A percentile compares a stretch with the other conserved stretches of the same genome.
Conservation (phyloP, 2,329 filamentous ascomycete genomes). For the Claviceps capensis region DNA sequence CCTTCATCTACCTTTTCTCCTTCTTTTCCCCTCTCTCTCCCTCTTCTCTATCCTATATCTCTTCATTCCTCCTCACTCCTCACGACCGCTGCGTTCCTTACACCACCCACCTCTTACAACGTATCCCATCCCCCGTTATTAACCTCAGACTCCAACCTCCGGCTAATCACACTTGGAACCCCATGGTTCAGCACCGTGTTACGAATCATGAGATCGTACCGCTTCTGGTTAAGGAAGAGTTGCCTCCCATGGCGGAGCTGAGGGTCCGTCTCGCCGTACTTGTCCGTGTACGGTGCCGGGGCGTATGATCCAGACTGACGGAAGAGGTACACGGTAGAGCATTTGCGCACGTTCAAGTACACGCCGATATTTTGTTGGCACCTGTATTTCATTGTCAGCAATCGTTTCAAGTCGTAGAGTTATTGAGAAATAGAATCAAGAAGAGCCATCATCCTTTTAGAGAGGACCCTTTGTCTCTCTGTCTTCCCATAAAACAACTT, state of each 20-base stretch:
- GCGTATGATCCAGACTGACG: constrained; percentile 70
- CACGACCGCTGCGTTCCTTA: not conserved
- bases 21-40: not conserved
- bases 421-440: not conserved
- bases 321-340: constrained; percentile 79
- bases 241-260: constrained; percentile 78
- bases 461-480: not conserved
- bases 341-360: constrained; percentile 95
- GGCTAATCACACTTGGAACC: constrained; percentile 76
- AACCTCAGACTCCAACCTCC: constrained; percentile 85
- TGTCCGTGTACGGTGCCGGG: constrained; percentile 84
- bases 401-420: not conserved
- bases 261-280: constrained; percentile 90
- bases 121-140: constrained; percentile 98
- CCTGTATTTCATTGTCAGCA: constrained; percentile 27
- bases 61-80: not conserved
- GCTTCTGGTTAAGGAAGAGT: constrained; percentile 81
- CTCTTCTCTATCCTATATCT: not conserved
- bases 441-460: not conserved
- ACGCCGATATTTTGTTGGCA: constrained; percentile 85
- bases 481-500: no score
- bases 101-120: constrained; percentile 12
- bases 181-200: constrained; percentile 78
- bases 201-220: constrained; percentile 79
- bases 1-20: not conserved